phyloP scores from a whole-genome alignment of 2,329 filamentous ascomycete species.

The Lasiodiplodia sp. region DNA sequence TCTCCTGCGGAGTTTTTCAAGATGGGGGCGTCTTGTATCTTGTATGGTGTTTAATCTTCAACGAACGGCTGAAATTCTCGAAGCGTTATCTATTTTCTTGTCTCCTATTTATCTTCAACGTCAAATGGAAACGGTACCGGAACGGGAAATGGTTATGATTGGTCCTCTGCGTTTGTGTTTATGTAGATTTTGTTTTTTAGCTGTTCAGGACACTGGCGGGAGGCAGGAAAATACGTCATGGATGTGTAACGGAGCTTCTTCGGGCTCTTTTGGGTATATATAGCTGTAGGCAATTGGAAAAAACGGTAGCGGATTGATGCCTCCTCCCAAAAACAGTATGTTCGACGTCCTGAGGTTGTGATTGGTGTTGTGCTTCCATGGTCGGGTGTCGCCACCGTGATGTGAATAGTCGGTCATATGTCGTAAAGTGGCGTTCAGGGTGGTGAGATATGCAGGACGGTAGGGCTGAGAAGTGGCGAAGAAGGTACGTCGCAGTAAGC shows the following conservation, averaged over 20 bases:
- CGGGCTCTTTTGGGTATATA: slow-evolving; percentile 10
- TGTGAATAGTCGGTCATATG: background rate
- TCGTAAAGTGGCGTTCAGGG: background rate
- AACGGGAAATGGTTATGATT: slow-evolving; percentile 20
- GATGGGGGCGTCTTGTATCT: slow-evolving; percentile 8
- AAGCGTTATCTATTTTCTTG: slow-evolving; percentile 19
- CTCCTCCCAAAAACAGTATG: slow-evolving; percentile 7
- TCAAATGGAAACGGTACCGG: slow-evolving; percentile 14
- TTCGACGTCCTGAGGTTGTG: background rate
- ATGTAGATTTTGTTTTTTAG: background rate
- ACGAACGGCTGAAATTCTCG: slow-evolving; percentile 15
- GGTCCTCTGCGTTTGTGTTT: background rate
- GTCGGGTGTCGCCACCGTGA: background rate
- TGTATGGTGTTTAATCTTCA: slow-evolving; percentile 29
- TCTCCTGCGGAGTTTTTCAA: background rate
- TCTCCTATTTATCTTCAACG: slow-evolving; percentile 23
- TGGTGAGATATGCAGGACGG: background rate
- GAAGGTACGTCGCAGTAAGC: slow-evolving; percentile 18
- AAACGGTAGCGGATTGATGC: slow-evolving; percentile 4
- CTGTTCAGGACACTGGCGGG: slow-evolving; percentile 17
- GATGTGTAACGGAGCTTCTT: slow-evolving; percentile 8
- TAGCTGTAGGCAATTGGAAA: slow-evolving; percentile 25
- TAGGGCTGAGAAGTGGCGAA: slow-evolving; percentile 10
- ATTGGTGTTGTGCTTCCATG: background rate
- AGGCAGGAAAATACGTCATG: slow-evolving; percentile 17